A percentile compares a stretch with the other conserved stretches of the same genome.
Evolutionary conservation across 2,329 filamentous ascomycete genomes (phyloP).

Genomic region (Exophiala phaeomuriformis): DNA sequence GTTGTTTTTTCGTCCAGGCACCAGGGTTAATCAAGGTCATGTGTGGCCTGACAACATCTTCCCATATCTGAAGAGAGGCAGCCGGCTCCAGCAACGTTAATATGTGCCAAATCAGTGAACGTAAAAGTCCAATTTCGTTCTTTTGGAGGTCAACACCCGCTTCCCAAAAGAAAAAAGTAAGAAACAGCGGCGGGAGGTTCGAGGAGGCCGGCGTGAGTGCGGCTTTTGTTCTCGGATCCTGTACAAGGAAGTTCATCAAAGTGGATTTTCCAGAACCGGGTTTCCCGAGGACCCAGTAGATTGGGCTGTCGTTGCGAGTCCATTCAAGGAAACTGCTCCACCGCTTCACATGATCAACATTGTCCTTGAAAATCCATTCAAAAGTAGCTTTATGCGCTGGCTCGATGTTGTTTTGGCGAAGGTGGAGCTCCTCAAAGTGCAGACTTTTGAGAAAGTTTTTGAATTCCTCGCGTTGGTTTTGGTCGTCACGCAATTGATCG

Average conservation of each 20-base stretch:
- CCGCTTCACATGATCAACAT: background rate
- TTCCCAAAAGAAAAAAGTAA: slow-evolving; percentile 7
- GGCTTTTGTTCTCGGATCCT: background rate
- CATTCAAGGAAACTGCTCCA: slow-evolving; percentile 1
- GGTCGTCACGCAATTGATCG: background rate
- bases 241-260: slow-evolving; percentile 9
- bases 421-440: background rate
- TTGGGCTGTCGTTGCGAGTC: background rate
- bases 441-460: slow-evolving; percentile 1
- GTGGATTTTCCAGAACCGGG: slow-evolving; percentile 6
- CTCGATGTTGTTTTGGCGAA: background rate
- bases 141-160: slow-evolving; percentile 2
- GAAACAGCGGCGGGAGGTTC: background rate
- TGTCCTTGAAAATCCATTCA: background rate
- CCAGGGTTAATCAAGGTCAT: background rate
- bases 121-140: background rate
- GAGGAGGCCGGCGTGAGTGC: background rate
- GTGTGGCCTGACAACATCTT: background rate
- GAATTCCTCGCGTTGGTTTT: background rate
- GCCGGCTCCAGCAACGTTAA: background rate
- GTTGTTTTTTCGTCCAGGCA: background rate
- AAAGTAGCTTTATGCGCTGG: slow-evolving; percentile 1
- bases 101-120: background rate
- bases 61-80: background rate
- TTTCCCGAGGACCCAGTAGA: slow-evolving; percentile 3